phyloP scores from a whole-genome alignment of 2,329 filamentous ascomycete genomes.

The Xylariaceae sp. region DNA sequence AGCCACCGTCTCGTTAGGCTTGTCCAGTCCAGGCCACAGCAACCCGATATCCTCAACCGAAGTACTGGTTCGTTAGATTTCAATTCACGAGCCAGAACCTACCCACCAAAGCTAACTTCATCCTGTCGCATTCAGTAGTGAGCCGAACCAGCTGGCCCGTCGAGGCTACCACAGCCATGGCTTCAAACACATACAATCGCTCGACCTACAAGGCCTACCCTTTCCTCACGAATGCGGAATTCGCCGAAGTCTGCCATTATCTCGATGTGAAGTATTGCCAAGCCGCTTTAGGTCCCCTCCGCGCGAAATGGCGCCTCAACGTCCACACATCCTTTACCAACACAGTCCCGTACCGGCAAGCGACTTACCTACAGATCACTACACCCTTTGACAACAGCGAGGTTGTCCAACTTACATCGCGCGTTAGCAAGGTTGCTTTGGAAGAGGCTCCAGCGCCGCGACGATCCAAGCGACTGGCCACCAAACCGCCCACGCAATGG shows the following conservation, averaged over 20 bases:
- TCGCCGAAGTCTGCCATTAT: constrained; percentile 60
- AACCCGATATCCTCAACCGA: background rate
- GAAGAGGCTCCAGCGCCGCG: constrained; percentile 15
- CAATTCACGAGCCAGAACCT: background rate
- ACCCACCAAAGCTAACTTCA: background rate
- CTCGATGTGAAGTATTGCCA: constrained; percentile 57
- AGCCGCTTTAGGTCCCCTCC: constrained; percentile 52
- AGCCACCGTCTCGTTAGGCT: background rate
- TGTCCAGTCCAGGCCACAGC: background rate
- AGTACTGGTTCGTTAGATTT: background rate
- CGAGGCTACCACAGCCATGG: constrained; percentile 4
- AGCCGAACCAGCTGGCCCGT: background rate
- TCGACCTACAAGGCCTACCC: constrained; percentile 54
- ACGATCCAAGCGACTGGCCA: constrained; percentile 7
- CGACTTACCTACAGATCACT: constrained; percentile 55
- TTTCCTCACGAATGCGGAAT: constrained; percentile 57
- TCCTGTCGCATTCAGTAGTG: background rate
- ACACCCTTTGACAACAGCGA: constrained; percentile 45
- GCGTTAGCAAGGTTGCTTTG: constrained; percentile 46
- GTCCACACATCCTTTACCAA: constrained; percentile 48
- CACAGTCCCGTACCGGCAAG: constrained; percentile 39
- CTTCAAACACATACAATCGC: constrained; percentile 17
- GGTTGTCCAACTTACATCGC: constrained; percentile 44
- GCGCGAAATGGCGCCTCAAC: constrained; percentile 52
- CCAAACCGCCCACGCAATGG: background rate